These are phyloP conservation scores for Astraeus odoratus DNA, from an alignment of 768 basidiomycete genomes.

Conservation along the genomic window DNA sequence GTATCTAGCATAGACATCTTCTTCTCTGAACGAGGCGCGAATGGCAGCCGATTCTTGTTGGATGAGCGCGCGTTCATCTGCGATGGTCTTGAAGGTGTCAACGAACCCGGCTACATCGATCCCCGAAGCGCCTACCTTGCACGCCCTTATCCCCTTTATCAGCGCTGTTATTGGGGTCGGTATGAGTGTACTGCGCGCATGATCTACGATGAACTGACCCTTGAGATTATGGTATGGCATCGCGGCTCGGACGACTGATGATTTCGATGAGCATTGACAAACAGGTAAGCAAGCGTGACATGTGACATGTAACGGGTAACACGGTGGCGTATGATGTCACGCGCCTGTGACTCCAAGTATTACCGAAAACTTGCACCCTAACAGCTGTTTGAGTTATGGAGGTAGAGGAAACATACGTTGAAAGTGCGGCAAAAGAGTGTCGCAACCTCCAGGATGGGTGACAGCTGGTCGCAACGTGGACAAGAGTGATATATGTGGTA, in stretches of 20 bases:
- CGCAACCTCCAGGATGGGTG: no score
- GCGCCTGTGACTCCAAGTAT: neutral
- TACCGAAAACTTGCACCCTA: no score
- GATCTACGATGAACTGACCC: conserved; percentile 36
- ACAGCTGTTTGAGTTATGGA: no score
- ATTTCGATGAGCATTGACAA: neutral
- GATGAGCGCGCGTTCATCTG: conserved; percentile 95
- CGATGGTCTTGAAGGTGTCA: conserved; percentile 68
- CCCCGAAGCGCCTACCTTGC: conserved; percentile 60
- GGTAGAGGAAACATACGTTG: no score
- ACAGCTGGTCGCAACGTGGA: no score
- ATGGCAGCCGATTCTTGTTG: conserved; percentile 97
- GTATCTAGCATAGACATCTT: conserved; percentile 91
- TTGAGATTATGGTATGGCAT: conserved; percentile 89
- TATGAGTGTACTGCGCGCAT: conserved; percentile 8
- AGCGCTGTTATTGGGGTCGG: conserved; percentile 52
- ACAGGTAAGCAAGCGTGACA: neutral
- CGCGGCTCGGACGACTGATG: conserved; percentile 5
- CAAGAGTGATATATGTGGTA: no score
- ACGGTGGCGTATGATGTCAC: neutral
- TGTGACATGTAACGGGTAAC: neutral
- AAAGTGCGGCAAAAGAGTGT: neutral
- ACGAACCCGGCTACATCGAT: conserved; percentile 10
- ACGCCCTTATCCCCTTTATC: conserved; percentile 96
- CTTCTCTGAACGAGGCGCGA: conserved; percentile 93